A percentile compares a stretch with the other conserved stretches of the same genome.
Evolutionary conservation across 23 red algal genomes (phyloP).

Genomic region (Gracilaria domingensis): DNA sequence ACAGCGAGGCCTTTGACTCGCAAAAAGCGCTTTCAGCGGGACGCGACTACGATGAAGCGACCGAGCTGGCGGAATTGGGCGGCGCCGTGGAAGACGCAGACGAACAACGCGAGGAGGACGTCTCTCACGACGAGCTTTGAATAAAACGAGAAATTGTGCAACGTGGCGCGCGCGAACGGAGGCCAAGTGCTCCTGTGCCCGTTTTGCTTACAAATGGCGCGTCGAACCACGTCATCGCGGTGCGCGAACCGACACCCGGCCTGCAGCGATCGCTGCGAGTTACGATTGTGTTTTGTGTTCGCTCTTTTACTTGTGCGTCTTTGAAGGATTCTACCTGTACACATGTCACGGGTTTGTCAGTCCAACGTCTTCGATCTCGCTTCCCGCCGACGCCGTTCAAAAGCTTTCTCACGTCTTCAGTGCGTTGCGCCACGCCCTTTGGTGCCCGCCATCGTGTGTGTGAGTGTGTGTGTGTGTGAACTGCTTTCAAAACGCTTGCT

Average conservation of each 20-base stretch:
- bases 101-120: background rate
- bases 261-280: background rate
- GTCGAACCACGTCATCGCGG: background rate
- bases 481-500: background rate
- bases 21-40: background rate
- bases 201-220: constrained; percentile 11
- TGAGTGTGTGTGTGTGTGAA: background rate
- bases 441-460: background rate
- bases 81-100: background rate
- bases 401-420: background rate
- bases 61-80: background rate
- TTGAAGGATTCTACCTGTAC: background rate
- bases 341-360: background rate
- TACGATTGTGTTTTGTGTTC: no score
- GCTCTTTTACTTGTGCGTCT: background rate
- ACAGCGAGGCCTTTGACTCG: constrained; percentile 19
- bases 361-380: background rate
- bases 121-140: constrained; percentile 25
- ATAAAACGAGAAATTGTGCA: background rate
- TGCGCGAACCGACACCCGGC: background rate
- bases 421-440: background rate
- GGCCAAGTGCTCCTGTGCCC: no score
- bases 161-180: background rate
- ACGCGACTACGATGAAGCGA: constrained; percentile 16
- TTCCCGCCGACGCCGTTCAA: background rate